These are phyloP conservation scores for Verticillium dahliae DNA, from an alignment of 2,329 filamentous ascomycete genomes.

Conservation along the genomic window DNA sequence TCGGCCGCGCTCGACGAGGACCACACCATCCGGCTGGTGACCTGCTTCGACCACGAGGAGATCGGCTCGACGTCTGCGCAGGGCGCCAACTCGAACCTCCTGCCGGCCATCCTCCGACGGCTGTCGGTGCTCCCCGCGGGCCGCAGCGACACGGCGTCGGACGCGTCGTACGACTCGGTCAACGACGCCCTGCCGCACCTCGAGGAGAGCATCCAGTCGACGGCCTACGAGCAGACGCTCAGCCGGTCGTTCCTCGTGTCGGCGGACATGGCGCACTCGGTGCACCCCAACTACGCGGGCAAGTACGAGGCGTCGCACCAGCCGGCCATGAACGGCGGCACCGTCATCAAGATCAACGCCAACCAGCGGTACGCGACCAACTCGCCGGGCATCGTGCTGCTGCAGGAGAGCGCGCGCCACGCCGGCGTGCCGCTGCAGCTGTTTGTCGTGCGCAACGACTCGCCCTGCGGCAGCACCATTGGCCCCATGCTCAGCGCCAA, in stretches of 20 bases:
- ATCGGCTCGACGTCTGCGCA: slow-evolving; percentile 90
- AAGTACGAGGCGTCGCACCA: slow-evolving; percentile 92
- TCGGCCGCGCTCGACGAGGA: slow-evolving; percentile 65
- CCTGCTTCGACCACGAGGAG: slow-evolving; percentile 96
- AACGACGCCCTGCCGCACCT: slow-evolving; percentile 46
- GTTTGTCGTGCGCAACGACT: slow-evolving; percentile 95
- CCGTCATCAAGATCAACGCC: slow-evolving; percentile 96
- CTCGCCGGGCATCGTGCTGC: slow-evolving; percentile 84
- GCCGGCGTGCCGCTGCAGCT: slow-evolving; percentile 82
- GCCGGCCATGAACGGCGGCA: slow-evolving; percentile 93
- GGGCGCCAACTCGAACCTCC: slow-evolving; percentile 85
- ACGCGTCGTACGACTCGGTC: slow-evolving; percentile 57
- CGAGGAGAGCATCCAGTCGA: slow-evolving; percentile 55
- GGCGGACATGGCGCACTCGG: slow-evolving; percentile 94
- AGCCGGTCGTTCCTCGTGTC: slow-evolving; percentile 89
- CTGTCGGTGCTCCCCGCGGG: slow-evolving; percentile 71
- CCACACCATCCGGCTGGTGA: slow-evolving; percentile 78
- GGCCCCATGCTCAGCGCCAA: slow-evolving; percentile 91
- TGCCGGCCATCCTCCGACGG: slow-evolving; percentile 80
- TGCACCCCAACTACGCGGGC: slow-evolving; percentile 87
- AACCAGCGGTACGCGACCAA: slow-evolving; percentile 97
- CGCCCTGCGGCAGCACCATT: slow-evolving; percentile 90
- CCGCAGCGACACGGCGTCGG: slow-evolving; percentile 40
- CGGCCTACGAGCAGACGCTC: slow-evolving; percentile 89
- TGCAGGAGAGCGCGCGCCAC: slow-evolving; percentile 76